phyloP scores from a whole-genome alignment of 176 grass and related monocot genomes.

The Guadua angustifolia region DNA sequence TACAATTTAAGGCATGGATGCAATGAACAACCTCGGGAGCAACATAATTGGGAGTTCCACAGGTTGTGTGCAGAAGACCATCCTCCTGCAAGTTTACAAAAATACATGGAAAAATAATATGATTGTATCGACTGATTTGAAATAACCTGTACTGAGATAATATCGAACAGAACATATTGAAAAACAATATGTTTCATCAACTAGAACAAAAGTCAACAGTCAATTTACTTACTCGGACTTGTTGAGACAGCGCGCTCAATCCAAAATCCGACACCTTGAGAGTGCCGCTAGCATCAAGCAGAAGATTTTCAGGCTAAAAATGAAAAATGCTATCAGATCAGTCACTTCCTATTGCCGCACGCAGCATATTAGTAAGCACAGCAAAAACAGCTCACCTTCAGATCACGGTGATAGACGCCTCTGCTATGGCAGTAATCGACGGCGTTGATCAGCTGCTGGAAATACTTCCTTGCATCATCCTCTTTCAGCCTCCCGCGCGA shows the following conservation, averaged over 20 bases:
- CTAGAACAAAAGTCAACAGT: neutral
- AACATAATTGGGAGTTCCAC: constrained; percentile 99
- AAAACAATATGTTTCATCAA: neutral
- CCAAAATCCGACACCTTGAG: constrained; percentile 98
- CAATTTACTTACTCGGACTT: constrained; percentile 78
- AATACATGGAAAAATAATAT: constrained; percentile 35
- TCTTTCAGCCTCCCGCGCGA: constrained; percentile 82
- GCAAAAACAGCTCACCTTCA: constrained; percentile 59
- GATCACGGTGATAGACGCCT: constrained; percentile 91
- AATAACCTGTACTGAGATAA: constrained; percentile 2
- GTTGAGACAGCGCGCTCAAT: constrained; percentile 85
- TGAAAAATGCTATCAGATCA: constrained; percentile 23
- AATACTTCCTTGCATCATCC: constrained; percentile 97
- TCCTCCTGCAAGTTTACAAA: constrained; percentile 71
- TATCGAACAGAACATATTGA: neutral
- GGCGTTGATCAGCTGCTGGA: constrained; percentile 93
- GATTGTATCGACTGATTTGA: neutral
- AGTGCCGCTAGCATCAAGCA: constrained; percentile 73
- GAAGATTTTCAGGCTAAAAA: constrained; percentile 90
- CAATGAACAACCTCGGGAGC: constrained; percentile 69
- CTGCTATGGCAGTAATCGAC: constrained; percentile 99
- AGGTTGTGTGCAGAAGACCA: constrained; percentile 87
- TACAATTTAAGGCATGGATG: constrained; percentile 30
- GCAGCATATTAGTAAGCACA: neutral
- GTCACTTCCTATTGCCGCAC: constrained; percentile 11